Percentiles rank a stretch among this genome's conserved stretches.
Conservation (phyloP, 306 rosid species). For the Trifolium repens region DNA sequence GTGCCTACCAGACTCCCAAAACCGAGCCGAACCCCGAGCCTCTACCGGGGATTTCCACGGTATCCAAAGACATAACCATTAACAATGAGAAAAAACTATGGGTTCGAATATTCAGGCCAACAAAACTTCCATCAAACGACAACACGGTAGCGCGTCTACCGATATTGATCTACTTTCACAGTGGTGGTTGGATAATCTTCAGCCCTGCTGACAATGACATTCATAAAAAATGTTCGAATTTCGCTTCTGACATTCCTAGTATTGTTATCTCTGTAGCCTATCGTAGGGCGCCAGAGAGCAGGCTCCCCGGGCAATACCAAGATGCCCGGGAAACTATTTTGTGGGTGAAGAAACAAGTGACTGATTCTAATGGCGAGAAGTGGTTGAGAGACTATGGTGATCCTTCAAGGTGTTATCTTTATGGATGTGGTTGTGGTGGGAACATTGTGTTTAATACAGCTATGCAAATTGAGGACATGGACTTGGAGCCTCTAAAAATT, state of each 20-base stretch:
- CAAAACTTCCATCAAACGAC: conserved; percentile 66
- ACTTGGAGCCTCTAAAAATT: conserved; percentile 55
- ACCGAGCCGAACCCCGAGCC: conserved; percentile 42
- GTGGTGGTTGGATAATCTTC: conserved; percentile 54
- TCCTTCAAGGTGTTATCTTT: conserved; percentile 60
- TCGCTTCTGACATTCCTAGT: conserved; percentile 49
- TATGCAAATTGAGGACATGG: background rate
- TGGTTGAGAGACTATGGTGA: conserved; percentile 76
- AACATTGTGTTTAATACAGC: conserved; percentile 59
- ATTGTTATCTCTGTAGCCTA: conserved; percentile 53
- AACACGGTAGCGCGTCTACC: conserved; percentile 59
- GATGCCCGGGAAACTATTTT: conserved; percentile 49
- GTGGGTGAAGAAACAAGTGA: conserved; percentile 55
- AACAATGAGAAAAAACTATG: conserved; percentile 40
- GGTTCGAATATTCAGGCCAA: conserved; percentile 60
- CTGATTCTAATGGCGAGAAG: conserved; percentile 47
- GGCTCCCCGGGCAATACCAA: conserved; percentile 53
- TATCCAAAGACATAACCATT: conserved; percentile 56
- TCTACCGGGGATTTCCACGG: conserved; percentile 17
- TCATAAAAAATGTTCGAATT: conserved; percentile 36
- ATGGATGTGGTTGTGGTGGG: conserved; percentile 61
- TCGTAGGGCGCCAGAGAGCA: conserved; percentile 58
- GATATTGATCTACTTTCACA: conserved; percentile 57
- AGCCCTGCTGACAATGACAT: background rate
- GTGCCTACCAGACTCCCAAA: conserved; percentile 17